phyloP scores from a whole-genome alignment of 352 stramenopile genomes.

The Phytopythium kandeliae region DNA sequence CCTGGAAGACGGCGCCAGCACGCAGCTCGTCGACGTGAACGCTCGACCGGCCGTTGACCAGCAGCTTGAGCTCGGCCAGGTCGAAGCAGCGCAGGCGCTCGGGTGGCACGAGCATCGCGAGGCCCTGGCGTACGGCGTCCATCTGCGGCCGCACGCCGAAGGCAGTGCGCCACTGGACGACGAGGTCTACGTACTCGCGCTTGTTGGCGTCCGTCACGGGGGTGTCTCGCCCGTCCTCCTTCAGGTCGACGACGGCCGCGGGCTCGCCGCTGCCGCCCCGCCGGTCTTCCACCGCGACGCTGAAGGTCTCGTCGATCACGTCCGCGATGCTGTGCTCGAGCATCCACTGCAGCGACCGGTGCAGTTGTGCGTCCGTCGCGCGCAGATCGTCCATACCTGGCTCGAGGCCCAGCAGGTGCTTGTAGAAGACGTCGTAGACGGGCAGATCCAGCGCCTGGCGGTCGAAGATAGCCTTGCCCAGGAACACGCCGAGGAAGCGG shows the following conservation, averaged over 20 bases:
- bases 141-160: slow-evolving; percentile 50
- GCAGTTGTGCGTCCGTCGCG: slow-evolving; percentile 72
- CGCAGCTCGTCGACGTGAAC: slow-evolving; percentile 86
- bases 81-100: slow-evolving; percentile 43
- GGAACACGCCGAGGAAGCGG: slow-evolving; percentile 69
- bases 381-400: slow-evolving; percentile 54
- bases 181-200: slow-evolving; percentile 56
- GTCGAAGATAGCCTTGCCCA: slow-evolving; percentile 86
- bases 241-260: slow-evolving; percentile 36
- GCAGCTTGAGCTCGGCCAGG: slow-evolving; percentile 29
- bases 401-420: slow-evolving; percentile 47
- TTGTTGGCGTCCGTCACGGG: slow-evolving; percentile 77
- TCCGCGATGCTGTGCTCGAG: slow-evolving; percentile 74
- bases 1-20: slow-evolving; percentile 74
- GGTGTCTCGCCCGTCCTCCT: slow-evolving; percentile 56
- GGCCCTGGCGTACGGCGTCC: slow-evolving; percentile 45
- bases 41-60: slow-evolving; percentile 45
- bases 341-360: slow-evolving; percentile 84
- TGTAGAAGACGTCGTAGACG: slow-evolving; percentile 68
- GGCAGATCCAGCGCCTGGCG: slow-evolving; percentile 77
- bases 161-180: slow-evolving; percentile 57
- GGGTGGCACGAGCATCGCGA: slow-evolving; percentile 44
- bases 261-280: slow-evolving; percentile 9
- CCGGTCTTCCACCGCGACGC: slow-evolving; percentile 40
- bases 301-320: slow-evolving; percentile 85